Evolutionary conservation across 768 basidiomycete species (phyloP).

Genomic region (Podaxis carcinomalis): DNA sequence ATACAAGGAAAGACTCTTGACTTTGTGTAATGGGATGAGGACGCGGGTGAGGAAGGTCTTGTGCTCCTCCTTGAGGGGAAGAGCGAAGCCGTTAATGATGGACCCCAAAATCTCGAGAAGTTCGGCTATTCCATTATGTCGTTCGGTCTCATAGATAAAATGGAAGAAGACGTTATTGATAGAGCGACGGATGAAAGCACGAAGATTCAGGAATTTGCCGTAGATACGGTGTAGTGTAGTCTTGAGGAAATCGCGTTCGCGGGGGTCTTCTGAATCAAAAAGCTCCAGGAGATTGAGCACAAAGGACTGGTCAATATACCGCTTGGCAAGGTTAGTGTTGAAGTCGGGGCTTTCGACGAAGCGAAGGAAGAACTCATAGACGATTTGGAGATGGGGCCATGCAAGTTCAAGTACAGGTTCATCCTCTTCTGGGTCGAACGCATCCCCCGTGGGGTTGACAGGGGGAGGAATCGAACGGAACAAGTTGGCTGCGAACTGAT

Average conservation of each 20-base stretch:
- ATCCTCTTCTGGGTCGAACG: constrained; percentile 99
- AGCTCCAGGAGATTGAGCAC: constrained; percentile 95
- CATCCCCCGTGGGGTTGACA: constrained; percentile 96
- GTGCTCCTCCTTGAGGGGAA: constrained; percentile 98
- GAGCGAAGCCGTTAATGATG: constrained; percentile 98
- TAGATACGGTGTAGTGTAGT: constrained; percentile 99
- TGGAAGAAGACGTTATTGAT: constrained; percentile 99
- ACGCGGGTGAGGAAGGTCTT: constrained; percentile 95
- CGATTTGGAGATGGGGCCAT: constrained; percentile 99
- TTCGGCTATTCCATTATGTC: constrained; percentile 99
- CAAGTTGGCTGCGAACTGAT: constrained; percentile 93
- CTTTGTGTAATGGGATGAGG: constrained; percentile 95
- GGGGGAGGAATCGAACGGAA: constrained; percentile 99
- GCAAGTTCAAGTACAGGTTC: constrained; percentile 98
- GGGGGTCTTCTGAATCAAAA: constrained; percentile 97
- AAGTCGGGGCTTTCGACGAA: constrained; percentile 98
- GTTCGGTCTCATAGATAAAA: constrained; percentile 97
- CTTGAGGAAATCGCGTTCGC: constrained; percentile 98
- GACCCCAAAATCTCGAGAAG: constrained; percentile 96
- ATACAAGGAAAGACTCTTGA: constrained; percentile 94
- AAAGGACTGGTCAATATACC: constrained; percentile 94
- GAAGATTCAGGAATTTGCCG: constrained; percentile 97
- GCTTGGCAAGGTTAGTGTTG: constrained; percentile 96
- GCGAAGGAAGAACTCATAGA: constrained; percentile 99
- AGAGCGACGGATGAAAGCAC: constrained; percentile 96